phyloP scores from a whole-genome alignment of 495 filamentous ascomycete genomes.

The Lichina pygmaea region DNA sequence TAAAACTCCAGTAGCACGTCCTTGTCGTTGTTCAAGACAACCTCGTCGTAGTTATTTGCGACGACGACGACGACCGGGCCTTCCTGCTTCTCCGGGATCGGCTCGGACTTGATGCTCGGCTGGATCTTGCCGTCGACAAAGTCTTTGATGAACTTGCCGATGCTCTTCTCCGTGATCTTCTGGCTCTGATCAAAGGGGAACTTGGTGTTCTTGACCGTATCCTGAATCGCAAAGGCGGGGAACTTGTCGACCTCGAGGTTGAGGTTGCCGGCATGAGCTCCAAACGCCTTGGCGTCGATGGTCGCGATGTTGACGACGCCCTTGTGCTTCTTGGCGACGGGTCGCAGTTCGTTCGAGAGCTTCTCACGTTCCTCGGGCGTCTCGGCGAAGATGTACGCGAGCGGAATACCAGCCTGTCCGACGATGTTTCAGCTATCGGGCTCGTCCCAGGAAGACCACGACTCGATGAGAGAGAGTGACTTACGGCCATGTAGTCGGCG shows the following conservation, averaged over 20 bases:
- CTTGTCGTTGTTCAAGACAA: slow-evolving; percentile 83
- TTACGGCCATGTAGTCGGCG: slow-evolving; percentile 71
- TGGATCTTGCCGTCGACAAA: slow-evolving; percentile 73
- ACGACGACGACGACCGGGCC: slow-evolving; percentile 73
- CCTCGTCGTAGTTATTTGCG: slow-evolving; percentile 75
- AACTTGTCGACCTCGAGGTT: slow-evolving; percentile 90
- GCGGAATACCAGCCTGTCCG: slow-evolving; percentile 53
- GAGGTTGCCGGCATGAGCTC: slow-evolving; percentile 85
- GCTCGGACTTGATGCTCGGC: slow-evolving; percentile 94
- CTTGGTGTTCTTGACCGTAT: slow-evolving; percentile 86
- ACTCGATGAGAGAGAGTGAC: slow-evolving; percentile 7
- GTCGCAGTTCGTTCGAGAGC: slow-evolving; percentile 34
- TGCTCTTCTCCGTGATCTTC: slow-evolving; percentile 44
- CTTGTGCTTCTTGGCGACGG: slow-evolving; percentile 26
- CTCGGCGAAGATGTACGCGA: slow-evolving; percentile 96
- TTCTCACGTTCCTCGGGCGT: slow-evolving; percentile 66
- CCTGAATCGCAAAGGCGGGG: slow-evolving; percentile 96
- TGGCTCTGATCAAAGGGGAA: slow-evolving; percentile 77
- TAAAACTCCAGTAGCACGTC: slow-evolving; percentile 98
- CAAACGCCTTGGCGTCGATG: slow-evolving; percentile 86
- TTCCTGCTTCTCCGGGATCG: slow-evolving; percentile 84
- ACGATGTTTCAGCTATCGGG: neutral
- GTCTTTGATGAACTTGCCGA: slow-evolving; percentile 67
- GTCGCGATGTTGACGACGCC: slow-evolving; percentile 28
- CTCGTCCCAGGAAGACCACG: neutral